Conservation (phyloP, 148 eudicot genomes). For the Cornus kousa region DNA sequence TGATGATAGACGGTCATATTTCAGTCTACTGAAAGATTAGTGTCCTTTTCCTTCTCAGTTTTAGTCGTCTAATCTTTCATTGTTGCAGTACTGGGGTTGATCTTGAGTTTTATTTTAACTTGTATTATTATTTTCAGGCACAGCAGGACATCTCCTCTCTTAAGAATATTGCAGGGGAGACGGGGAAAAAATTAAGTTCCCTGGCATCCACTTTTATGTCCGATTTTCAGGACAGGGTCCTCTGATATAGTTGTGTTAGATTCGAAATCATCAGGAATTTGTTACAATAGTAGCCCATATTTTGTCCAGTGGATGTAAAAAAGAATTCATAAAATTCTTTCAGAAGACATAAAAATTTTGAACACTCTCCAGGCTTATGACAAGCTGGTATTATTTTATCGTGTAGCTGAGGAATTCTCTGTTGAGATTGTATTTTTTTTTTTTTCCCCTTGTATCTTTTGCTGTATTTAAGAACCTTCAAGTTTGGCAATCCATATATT, state of each 20-base stretch:
- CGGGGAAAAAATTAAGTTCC: slow-evolving; percentile 86
- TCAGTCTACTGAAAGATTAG: background rate
- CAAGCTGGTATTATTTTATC: background rate
- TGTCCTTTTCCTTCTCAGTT: background rate
- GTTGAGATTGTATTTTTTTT: background rate
- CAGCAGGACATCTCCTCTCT: slow-evolving; percentile 92
- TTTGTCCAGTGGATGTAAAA: slow-evolving; percentile 29
- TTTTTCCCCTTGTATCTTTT: slow-evolving; percentile 8
- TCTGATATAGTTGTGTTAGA: slow-evolving; percentile 27
- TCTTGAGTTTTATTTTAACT: background rate
- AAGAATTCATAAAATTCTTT: slow-evolving; percentile 32
- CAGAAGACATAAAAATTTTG: slow-evolving; percentile 17
- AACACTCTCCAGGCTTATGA: background rate
- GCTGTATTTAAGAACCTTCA: background rate
- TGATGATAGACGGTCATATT: background rate
- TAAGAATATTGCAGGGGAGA: slow-evolving; percentile 95
- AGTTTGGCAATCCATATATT: background rate
- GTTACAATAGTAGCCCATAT: slow-evolving; percentile 19
- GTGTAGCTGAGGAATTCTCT: background rate
- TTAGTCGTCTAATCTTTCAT: background rate
- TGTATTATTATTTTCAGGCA: slow-evolving; percentile 49
- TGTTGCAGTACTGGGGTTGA: background rate
- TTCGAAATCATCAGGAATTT: slow-evolving; percentile 23
- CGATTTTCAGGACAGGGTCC: slow-evolving; percentile 86
- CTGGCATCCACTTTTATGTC: slow-evolving; percentile 64